Conservation (phyloP, 2,329 filamentous ascomycete genomes). For the Xylaria sp. region DNA sequence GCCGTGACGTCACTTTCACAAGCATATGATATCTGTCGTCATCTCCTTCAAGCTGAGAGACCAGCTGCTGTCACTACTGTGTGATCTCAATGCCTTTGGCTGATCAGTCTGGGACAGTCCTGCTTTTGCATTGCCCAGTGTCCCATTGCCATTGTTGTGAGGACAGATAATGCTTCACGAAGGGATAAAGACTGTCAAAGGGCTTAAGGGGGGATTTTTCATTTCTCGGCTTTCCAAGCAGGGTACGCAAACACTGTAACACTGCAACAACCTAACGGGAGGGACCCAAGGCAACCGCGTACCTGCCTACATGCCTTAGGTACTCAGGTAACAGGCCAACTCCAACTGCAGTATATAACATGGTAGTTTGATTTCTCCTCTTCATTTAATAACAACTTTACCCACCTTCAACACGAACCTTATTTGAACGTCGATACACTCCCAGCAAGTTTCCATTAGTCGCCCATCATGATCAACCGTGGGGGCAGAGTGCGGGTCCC, state of each 20-base stretch:
- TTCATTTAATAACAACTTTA: not conserved
- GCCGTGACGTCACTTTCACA: conserved; percentile 22
- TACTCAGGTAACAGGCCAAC: not conserved
- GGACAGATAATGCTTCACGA: too few species aligned
- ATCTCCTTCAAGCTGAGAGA: conserved; percentile 1
- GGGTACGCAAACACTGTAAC: too few species aligned
- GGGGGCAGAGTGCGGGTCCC: conserved; percentile 38
- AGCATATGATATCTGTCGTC: conserved; percentile 10
- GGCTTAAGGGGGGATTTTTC: too few species aligned
- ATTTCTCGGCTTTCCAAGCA: too few species aligned
- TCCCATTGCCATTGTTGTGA: not conserved
- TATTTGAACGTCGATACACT: conserved; percentile 18
- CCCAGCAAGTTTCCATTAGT: not conserved
- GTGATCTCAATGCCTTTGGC: not conserved
- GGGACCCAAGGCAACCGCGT: too few species aligned
- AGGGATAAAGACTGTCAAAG: too few species aligned
- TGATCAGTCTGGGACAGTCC: not conserved
- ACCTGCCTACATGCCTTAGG: not conserved
- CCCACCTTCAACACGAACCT: conserved; percentile 12
- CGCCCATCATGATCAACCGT: conserved; percentile 41
- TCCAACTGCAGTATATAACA: not conserved
- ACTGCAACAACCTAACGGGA: too few species aligned
- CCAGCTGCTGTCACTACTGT: not conserved
- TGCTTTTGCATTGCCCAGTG: not conserved
- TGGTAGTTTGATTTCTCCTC: not conserved